Conservation (phyloP, 2,329 filamentous ascomycete genomes). For the Fusarium verticillioides region DNA sequence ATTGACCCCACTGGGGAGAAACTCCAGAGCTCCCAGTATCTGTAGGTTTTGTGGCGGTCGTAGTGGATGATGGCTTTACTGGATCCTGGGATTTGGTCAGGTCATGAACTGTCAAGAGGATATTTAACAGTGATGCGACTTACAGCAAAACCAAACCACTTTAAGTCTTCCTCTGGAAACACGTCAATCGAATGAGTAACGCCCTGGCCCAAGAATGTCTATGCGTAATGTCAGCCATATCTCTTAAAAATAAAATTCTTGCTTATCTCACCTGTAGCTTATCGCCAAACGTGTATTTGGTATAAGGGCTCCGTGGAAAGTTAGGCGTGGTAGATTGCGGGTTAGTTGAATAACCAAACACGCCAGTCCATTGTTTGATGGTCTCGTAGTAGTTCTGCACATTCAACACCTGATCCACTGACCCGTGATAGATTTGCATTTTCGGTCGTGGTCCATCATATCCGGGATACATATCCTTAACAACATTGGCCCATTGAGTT, state of each 20-base stretch:
- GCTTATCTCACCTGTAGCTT: constrained; percentile 19
- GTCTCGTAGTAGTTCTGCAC: constrained; percentile 67
- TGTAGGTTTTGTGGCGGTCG: background rate
- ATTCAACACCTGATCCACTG: constrained; percentile 59
- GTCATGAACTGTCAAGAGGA: background rate
- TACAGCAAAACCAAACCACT: constrained; percentile 34
- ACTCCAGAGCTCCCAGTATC: constrained; percentile 8
- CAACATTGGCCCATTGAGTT: constrained; percentile 54
- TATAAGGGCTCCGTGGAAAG: constrained; percentile 52
- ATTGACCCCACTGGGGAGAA: constrained; percentile 36
- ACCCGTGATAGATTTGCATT: constrained; percentile 71
- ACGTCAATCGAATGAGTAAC: constrained; percentile 33
- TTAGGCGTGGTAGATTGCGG: constrained; percentile 48
- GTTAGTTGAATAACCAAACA: constrained; percentile 55
- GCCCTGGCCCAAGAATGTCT: constrained; percentile 34
- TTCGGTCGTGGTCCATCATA: constrained; percentile 61
- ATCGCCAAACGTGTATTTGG: constrained; percentile 53
- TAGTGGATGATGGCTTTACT: constrained; percentile 6
- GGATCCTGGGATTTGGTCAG: background rate
- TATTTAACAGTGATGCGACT: background rate
- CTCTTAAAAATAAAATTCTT: accelerated
- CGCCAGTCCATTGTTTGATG: constrained; percentile 66
- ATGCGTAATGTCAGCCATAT: background rate
- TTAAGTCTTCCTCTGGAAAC: constrained; percentile 32
- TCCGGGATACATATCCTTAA: constrained; percentile 60